Base-by-base conservation (phyloP, 164 flowering plant genomes). In the Stephania yunnanensis region DNA sequence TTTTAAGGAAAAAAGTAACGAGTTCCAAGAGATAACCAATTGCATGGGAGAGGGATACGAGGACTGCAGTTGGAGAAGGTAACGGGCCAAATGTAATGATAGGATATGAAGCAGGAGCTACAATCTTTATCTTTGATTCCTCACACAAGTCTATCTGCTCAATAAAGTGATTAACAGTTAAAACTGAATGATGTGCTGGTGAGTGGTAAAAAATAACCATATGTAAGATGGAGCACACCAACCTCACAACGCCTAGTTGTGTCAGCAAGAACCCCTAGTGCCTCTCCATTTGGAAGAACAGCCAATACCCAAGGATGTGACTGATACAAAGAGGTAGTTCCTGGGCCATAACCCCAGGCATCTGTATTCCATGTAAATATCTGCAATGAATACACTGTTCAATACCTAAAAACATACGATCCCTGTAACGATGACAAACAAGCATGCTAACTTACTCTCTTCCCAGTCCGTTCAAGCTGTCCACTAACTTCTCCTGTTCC, bases 241-340 rank as follows among this genome's bases (percentile, higher is more conserved):
- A 95, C 98, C 97, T 91, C 97, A 71, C 97, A 92, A 42, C 92
- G 95, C 46, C 78, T 71, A 70, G 97, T 91, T 78, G 98, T 92
- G 78, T 95, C 98, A 78, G 95, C 97, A 78, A 95, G 97, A 81
- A 95, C 80, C 68, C 98, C 98, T 1, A 91, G 53, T 74, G 98
- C 88, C 78, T 90, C 90, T 79, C 98, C 98, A 84, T 75, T 86
- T 46, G 94, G 95, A 80, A 92, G 90, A 81, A 95, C 85, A 77
- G 90, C 97, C 46, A 95, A 83, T 71, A 94, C 95, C 98, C 97
- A 95, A 71, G 98, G 97, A 85, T 95, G 98, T 20, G 98, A 92
- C 80, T 95, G 98, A 77, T 95, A 92, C 86, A 92, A 83, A 45
- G 97, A 90, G 68, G 94, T 91, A 29, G 95, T 94, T 83, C 87